phyloP scores from a whole-genome alignment of 2,329 filamentous ascomycete species.

The Pseudocercospora crystallina region DNA sequence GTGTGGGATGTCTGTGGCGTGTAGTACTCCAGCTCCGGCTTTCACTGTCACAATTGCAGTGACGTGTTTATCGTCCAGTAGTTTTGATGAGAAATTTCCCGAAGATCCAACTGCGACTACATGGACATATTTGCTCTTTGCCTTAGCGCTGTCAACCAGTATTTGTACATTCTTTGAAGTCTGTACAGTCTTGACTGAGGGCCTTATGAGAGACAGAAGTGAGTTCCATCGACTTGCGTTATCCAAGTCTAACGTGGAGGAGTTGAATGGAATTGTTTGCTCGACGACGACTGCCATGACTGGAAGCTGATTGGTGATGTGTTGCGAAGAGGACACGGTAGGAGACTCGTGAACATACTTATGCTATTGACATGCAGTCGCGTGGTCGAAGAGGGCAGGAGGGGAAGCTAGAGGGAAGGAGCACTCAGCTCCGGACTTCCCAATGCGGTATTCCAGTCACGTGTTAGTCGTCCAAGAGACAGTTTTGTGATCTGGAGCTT shows the following conservation, averaged over 20 bases:
- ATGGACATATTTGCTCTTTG: slow-evolving; percentile 27
- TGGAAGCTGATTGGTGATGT: too few relatives aligned
- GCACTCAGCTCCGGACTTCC: too few relatives aligned
- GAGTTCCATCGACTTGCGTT: slow-evolving; percentile 35
- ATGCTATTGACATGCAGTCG: too few relatives aligned
- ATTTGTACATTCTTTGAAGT: slow-evolving; percentile 32
- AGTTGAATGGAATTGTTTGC: slow-evolving; percentile 36
- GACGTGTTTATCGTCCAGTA: slow-evolving; percentile 35
- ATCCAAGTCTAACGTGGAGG: slow-evolving; percentile 29
- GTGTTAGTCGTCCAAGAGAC: too few relatives aligned
- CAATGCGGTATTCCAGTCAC: too few relatives aligned
- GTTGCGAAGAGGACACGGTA: too few relatives aligned
- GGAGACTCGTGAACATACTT: too few relatives aligned
- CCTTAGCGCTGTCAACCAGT: slow-evolving; percentile 32
- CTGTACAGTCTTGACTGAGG: slow-evolving; percentile 29
- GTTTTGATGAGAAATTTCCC: slow-evolving; percentile 37
- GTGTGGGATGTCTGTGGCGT: slow-evolving; percentile 30
- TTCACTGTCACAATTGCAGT: slow-evolving; percentile 34
- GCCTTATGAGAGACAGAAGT: slow-evolving; percentile 36
- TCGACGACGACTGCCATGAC: slow-evolving; percentile 39
- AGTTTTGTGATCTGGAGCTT: too few relatives aligned
- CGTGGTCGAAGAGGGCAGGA: too few relatives aligned
- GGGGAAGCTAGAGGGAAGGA: too few relatives aligned
- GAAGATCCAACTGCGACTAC: slow-evolving; percentile 31
- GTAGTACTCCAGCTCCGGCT: slow-evolving; percentile 27